Evolutionary conservation across 805 yeast genomes (phyloP), one percentile per base, ranked within the genome.

Genomic region (Pichia phayaonensis): DNA sequence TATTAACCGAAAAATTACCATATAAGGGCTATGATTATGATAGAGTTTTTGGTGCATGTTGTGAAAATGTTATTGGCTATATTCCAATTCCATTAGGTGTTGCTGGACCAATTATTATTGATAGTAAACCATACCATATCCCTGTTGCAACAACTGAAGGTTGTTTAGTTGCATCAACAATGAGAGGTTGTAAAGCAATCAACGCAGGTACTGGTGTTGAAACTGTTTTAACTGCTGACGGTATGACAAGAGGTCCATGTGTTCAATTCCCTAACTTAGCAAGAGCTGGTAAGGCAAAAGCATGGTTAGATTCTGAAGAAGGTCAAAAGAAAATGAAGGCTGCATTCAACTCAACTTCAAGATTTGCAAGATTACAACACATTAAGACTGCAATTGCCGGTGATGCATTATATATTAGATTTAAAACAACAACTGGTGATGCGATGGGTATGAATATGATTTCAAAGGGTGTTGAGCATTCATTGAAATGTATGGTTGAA

Each of bases 381-480:
- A 74, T 92, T 57, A 86, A 89, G 68, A 89, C 97, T 18, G 95
- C 98, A 3, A 74, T 92, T 67, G 99, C 99, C 18, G 99, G 99
- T 29, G 85, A 85, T 45, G 74, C 86, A 59, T 74, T 94, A 60
- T 94, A 80, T 62, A 84, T 94, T 60, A 82, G 99, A 63, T 94
- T 94, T 75, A 82, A 90, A 66, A 95, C 99, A n/a, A 90, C 96
- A 40, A 94, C 99, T 20, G 99, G 99, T 69, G 99, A 94, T 73
- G 99, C 99, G 20, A 94, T 94, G 99, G 99, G 99, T 57, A 94
- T 94, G 99, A 94, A 94, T 68, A 94, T 94, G 99, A 94, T 94
- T 54, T 92, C 98, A 27, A 94, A 94, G 71, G 99, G 99, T 68
- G 97, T 90, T 44, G 99, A 94, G 66, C 76, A 74, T 66, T 80